Conservation (phyloP, 148 eudicot species). For the Chenopodium suecicum region DNA sequence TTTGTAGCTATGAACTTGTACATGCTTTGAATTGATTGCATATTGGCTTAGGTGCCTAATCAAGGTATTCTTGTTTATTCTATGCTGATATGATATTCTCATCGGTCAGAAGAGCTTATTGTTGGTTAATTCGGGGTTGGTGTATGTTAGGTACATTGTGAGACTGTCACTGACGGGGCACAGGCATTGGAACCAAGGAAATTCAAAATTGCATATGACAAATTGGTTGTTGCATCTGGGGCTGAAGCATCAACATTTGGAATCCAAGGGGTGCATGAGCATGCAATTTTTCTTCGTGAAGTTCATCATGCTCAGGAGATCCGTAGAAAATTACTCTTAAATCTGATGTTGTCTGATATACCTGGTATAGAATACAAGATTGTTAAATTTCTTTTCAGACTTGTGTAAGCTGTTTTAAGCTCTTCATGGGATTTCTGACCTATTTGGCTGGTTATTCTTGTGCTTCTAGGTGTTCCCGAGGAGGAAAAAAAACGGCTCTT, state of each 20-base stretch:
- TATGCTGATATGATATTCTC: not conserved
- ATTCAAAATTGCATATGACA: constrained; percentile 80
- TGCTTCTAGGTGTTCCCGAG: constrained; percentile 60
- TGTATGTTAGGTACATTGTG: constrained; percentile 63
- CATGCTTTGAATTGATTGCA: not conserved
- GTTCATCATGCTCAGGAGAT: constrained; percentile 97
- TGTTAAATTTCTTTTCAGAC: too few relatives aligned
- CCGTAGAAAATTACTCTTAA: constrained; percentile 76
- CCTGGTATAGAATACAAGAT: constrained; percentile 54
- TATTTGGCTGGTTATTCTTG: constrained; percentile 8
- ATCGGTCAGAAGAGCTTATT: not conserved
- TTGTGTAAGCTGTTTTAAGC: not conserved
- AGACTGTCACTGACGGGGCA: constrained; percentile 64
- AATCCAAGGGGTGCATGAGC: constrained; percentile 73
- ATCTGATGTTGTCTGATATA: constrained; percentile 91
- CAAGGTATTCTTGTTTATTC: not conserved
- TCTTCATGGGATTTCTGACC: not conserved
- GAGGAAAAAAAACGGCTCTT: constrained; percentile 81
- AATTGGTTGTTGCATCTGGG: constrained; percentile 87
- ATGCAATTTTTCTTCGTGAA: constrained; percentile 90
- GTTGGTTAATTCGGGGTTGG: not conserved
- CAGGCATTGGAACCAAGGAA: constrained; percentile 65
- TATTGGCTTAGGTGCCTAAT: not conserved
- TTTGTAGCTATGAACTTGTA: not conserved
- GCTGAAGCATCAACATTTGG: constrained; percentile 90